These are phyloP conservation scores for Zizania latifolia DNA, from an alignment of 176 grass and related monocot species.

Conservation along the genomic window DNA sequence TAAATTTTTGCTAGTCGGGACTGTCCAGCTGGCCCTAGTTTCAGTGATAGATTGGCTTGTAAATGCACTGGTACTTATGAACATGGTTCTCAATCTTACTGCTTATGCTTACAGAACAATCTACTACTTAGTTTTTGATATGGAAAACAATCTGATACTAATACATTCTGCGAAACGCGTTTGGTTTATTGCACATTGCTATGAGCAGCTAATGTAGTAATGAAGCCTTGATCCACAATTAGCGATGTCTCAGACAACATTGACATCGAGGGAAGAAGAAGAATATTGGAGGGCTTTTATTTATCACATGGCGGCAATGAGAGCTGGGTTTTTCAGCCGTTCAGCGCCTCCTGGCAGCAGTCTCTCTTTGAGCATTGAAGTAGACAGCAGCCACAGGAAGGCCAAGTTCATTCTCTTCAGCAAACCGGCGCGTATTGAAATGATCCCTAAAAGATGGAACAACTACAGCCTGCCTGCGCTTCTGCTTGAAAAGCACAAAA, in stretches of 20 bases:
- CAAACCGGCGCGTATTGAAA: conserved; percentile 76
- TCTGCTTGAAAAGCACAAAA: conserved; percentile 92
- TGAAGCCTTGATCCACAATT: not conserved
- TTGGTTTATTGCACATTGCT: conserved; percentile 36
- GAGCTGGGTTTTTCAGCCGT: conserved; percentile 4
- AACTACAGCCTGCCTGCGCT: conserved; percentile 34
- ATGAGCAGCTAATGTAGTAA: not conserved
- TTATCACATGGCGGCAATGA: not conserved
- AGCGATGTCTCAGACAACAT: not conserved
- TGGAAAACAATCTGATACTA: conserved; percentile 7
- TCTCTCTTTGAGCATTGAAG: conserved; percentile 88
- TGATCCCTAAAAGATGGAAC: conserved; percentile 46
- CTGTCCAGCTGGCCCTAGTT: not conserved
- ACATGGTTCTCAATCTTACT: conserved; percentile 5
- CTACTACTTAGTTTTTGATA: not conserved
- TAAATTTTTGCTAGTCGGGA: not conserved
- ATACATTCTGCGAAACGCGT: conserved; percentile 32
- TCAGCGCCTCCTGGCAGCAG: conserved; percentile 75
- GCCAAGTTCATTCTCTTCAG: conserved; percentile 68
- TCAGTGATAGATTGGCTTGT: not conserved
- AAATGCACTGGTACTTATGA: not conserved
- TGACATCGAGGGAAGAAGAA: not conserved
- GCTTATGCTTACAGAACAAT: not conserved
- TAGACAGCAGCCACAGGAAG: conserved; percentile 87
- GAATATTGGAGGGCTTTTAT: conserved; percentile 11